These are phyloP conservation scores for Amanita polypyramis DNA, from an alignment of 768 basidiomycete genomes.

Conservation along the genomic window DNA sequence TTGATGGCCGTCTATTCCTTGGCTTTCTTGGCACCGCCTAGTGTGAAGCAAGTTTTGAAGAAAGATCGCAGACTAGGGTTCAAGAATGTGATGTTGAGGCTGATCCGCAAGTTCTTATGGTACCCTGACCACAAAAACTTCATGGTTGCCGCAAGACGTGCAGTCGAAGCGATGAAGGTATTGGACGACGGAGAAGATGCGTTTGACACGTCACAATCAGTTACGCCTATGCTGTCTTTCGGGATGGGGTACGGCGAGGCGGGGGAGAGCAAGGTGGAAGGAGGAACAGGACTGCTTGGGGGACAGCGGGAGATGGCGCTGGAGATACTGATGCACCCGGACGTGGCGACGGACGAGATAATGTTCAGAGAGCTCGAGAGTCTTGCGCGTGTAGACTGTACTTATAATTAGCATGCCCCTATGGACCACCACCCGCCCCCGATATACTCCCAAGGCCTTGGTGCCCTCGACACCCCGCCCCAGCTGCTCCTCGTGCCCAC, in stretches of 20 bases:
- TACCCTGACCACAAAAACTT: constrained; percentile 44
- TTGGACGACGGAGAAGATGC: constrained; percentile 68
- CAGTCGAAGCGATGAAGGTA: constrained; percentile 68
- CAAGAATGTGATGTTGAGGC: constrained; percentile 56
- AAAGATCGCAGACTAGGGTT: constrained; percentile 56
- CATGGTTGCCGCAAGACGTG: constrained; percentile 48
- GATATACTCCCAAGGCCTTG: constrained; percentile 37
- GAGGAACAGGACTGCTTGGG: constrained; percentile 65
- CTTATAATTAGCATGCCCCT: constrained; percentile 16
- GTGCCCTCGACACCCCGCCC: constrained; percentile 17
- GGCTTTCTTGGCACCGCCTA: constrained; percentile 71
- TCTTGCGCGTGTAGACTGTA: constrained; percentile 61
- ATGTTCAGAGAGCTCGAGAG: constrained; percentile 78
- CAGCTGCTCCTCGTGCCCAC: constrained; percentile 72
- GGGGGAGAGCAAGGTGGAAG: constrained; percentile 53
- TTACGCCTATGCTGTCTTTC: constrained; percentile 56
- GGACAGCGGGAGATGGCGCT: constrained; percentile 62
- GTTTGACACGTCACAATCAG: constrained; percentile 56
- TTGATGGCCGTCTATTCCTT: constrained; percentile 81
- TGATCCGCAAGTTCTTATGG: constrained; percentile 56
- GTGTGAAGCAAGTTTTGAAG: constrained; percentile 63
- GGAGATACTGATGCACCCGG: constrained; percentile 62
- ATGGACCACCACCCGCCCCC: constrained; percentile 45
- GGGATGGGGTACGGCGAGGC: constrained; percentile 82
- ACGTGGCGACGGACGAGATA: constrained; percentile 48